Evolutionary conservation across 2,329 filamentous ascomycete genomes (phyloP).

Genomic region (Albophoma yamanashiensis): DNA sequence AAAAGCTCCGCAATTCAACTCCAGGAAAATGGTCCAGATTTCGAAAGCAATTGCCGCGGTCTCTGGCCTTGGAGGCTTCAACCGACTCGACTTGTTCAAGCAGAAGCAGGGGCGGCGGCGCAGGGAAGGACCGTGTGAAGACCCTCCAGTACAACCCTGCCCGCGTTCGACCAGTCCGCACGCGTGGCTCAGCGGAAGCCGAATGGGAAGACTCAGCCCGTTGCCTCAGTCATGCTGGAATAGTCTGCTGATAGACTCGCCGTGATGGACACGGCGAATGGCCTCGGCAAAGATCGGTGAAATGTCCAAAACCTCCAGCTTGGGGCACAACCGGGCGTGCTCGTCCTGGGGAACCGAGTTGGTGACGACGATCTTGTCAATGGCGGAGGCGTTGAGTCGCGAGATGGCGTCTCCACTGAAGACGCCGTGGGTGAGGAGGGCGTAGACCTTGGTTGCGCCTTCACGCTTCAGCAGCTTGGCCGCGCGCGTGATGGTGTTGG

Average conservation of each 20-base stretch:
- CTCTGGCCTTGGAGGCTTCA: not conserved
- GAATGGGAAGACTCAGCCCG: not conserved
- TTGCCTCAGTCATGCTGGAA: conserved; percentile 39
- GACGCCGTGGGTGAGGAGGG: conserved; percentile 88
- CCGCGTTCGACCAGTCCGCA: too few relatives aligned
- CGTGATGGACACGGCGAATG: conserved; percentile 91
- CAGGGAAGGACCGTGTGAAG: not conserved
- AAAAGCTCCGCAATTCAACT: not conserved
- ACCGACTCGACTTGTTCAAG: not conserved
- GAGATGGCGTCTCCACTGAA: conserved; percentile 92
- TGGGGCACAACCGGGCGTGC: conserved; percentile 67
- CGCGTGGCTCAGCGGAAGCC: not conserved
- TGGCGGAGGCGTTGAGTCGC: conserved; percentile 81
- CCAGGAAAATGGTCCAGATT: not conserved
- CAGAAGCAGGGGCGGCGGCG: not conserved
- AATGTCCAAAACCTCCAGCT: conserved; percentile 84
- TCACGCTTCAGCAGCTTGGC: conserved; percentile 96
- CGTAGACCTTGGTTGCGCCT: conserved; percentile 83
- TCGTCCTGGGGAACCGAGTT: conserved; percentile 89
- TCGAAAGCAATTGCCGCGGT: not conserved
- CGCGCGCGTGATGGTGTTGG: conserved; percentile 91
- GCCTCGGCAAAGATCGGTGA: conserved; percentile 90
- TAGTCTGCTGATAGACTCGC: conserved; percentile 92
- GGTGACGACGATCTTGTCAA: conserved; percentile 91
- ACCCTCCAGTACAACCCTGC: not conserved